Evolutionary conservation across 331 rosid genomes (phyloP).

Genomic region (Erythrophleum ivorense): DNA sequence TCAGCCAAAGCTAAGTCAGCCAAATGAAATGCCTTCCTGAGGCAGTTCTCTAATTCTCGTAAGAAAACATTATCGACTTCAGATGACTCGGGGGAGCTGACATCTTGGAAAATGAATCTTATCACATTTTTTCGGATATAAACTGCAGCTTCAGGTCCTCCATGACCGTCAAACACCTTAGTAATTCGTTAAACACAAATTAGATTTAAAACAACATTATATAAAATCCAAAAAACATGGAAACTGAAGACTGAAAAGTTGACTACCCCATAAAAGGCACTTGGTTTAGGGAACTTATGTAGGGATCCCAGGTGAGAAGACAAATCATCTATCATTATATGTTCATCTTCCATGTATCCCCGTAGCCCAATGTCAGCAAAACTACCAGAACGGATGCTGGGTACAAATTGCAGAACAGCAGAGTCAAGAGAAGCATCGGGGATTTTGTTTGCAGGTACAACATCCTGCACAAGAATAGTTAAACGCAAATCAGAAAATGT

Average conservation of each 20-base stretch:
- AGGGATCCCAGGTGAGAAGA: constrained; percentile 56
- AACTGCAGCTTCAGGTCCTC: constrained; percentile 98
- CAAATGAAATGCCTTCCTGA: constrained; percentile 67
- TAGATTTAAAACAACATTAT: constrained; percentile 34
- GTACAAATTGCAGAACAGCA: constrained; percentile 55
- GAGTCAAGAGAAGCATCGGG: constrained; percentile 55
- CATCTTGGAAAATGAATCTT: constrained; percentile 77
- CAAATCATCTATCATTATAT: constrained; percentile 68
- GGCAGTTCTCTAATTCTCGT: constrained; percentile 68
- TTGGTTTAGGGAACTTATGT: constrained; percentile 60
- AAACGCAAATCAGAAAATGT: constrained; percentile 37
- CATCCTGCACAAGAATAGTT: constrained; percentile 55
- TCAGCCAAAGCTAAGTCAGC: constrained; percentile 91
- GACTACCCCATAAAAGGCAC: constrained; percentile 82
- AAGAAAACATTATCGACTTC: constrained; percentile 62
- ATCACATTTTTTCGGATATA: constrained; percentile 68
- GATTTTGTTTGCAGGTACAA: constrained; percentile 48
- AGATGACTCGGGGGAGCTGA: constrained; percentile 65
- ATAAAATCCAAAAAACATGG: neutral
- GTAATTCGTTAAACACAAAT: constrained; percentile 20
- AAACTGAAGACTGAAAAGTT: constrained; percentile 16
- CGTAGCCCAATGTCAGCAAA: constrained; percentile 78
- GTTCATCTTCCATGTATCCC: constrained; percentile 78
- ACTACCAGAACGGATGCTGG: constrained; percentile 89
- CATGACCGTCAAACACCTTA: constrained; percentile 97